Evolutionary conservation across 2,329 filamentous ascomycete genomes (phyloP).

Genomic region (Cryoendolithus antarcticus): DNA sequence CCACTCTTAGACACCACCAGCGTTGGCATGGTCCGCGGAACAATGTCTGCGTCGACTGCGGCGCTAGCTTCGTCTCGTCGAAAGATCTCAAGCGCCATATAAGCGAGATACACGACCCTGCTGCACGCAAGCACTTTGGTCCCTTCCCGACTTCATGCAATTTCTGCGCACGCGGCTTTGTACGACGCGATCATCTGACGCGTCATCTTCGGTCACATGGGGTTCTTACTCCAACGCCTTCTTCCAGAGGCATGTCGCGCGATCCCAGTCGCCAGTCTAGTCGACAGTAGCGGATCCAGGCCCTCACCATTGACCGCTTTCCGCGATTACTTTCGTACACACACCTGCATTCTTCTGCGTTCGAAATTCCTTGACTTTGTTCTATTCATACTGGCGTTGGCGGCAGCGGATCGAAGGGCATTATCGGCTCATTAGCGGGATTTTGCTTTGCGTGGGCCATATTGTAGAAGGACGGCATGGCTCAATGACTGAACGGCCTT

Average conservation of each 20-base stretch:
- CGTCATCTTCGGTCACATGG: conserved; percentile 1
- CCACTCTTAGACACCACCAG: conserved; percentile 1
- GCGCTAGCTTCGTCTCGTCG: conserved; percentile 1
- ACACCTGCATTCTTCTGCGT: no score
- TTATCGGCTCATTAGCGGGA: no score
- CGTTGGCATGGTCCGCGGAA: conserved; percentile 2
- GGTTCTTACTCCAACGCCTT: not conserved
- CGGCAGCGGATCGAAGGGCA: no score
- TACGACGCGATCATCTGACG: conserved; percentile 1
- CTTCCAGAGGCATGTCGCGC: not conserved
- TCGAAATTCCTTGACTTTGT: no score
- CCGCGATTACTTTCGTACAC: no score
- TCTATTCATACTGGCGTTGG: no score
- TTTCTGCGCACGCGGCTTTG: not conserved
- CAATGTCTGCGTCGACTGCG: not conserved
- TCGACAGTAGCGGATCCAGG: no score
- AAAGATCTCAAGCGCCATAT: conserved; percentile 3
- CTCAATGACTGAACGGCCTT: no score
- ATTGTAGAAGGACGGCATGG: no score
- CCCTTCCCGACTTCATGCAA: not conserved
- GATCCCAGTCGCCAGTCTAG: no score
- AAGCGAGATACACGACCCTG: not conserved
- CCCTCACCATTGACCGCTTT: no score
- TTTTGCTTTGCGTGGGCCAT: no score
- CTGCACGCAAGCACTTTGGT: not conserved